These are phyloP conservation scores for Mentha longifolia DNA, from an alignment of 257 asterid species.

Conservation along the genomic window DNA sequence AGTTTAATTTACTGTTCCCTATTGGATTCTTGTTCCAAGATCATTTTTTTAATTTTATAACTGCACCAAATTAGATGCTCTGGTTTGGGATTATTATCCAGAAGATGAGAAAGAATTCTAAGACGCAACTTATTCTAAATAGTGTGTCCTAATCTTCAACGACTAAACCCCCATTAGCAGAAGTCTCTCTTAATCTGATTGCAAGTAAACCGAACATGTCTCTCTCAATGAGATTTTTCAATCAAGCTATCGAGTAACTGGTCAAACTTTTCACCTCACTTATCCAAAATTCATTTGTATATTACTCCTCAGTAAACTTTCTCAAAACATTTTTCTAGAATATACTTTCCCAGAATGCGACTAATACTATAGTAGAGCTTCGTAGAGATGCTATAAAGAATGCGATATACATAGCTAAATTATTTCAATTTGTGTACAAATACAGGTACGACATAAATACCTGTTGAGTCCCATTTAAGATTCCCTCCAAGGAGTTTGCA, in stretches of 20 bases:
- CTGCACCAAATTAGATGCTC: not conserved
- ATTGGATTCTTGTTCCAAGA: not conserved
- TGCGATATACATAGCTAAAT: too few species aligned
- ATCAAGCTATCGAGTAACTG: conserved; percentile 5
- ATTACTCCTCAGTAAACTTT: not conserved
- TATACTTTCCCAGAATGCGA: not conserved
- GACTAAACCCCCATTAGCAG: not conserved
- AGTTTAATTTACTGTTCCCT: not conserved
- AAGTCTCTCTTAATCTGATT: not conserved
- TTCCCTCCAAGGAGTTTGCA: conserved; percentile 72
- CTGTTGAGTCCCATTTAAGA: conserved; percentile 72
- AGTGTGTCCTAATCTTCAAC: not conserved
- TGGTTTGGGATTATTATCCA: not conserved
- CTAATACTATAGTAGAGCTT: not conserved
- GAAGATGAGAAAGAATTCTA: not conserved
- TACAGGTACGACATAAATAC: conserved; percentile 44
- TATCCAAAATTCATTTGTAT: not conserved
- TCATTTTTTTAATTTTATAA: not conserved
- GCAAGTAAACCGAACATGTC: not conserved
- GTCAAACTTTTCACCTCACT: conserved; percentile 28
- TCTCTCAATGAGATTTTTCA: conserved; percentile 1
- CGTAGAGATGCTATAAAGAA: conserved; percentile 5
- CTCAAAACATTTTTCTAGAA: not conserved
- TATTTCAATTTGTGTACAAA: not conserved
- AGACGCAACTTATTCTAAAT: not conserved